These are phyloP conservation scores for Samsoniella hepiali DNA, from an alignment of 2,329 filamentous ascomycete genomes.

Conservation along the genomic window DNA sequence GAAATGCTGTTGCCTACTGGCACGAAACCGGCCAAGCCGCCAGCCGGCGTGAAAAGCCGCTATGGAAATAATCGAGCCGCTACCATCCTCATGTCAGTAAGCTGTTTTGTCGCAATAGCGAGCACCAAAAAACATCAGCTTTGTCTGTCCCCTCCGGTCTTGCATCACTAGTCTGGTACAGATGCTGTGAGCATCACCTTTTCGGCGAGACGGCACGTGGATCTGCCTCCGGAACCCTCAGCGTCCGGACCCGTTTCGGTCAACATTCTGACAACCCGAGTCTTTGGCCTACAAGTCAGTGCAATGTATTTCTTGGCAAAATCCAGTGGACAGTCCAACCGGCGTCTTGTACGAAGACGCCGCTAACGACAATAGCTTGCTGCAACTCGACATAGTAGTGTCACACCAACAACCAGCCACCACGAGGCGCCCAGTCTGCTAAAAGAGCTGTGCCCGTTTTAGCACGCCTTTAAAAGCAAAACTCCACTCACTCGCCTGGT, in stretches of 20 bases:
- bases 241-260: not conserved
- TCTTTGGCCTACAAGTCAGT: not conserved
- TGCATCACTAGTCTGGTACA: not conserved
- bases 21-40: not conserved
- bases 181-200: not conserved
- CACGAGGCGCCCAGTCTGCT: not conserved
- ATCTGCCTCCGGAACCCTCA: conserved; percentile 1
- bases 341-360: not conserved
- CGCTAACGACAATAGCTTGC: not conserved
- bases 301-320: not conserved
- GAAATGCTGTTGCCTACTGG: not conserved
- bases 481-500: not conserved
- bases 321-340: not conserved
- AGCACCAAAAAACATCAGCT: not conserved
- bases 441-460: not conserved
- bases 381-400: not conserved
- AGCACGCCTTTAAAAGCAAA: not conserved
- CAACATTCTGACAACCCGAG: not conserved
- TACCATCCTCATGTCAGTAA: not conserved
- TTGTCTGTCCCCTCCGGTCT: not conserved
- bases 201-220: not conserved
- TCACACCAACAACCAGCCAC: not conserved
- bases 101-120: not conserved
- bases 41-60: not conserved
- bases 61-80: not conserved